Evolutionary conservation across 2,329 filamentous ascomycete genomes (phyloP).

Genomic region (Dichotomopilus funicola): DNA sequence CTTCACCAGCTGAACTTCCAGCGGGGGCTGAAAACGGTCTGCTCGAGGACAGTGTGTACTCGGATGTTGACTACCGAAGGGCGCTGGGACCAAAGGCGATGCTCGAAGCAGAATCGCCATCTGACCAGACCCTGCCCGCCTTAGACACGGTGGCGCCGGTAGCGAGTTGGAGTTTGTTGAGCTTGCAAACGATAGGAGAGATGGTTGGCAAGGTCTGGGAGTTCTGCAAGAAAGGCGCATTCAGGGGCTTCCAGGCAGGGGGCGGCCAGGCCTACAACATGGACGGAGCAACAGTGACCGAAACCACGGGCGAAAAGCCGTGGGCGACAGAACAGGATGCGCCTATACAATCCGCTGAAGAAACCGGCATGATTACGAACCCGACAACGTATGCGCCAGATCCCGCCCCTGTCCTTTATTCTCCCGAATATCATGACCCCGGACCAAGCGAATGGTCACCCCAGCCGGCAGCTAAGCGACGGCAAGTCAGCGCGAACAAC

Average conservation of each 20-base stretch:
- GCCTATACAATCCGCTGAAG: slow-evolving; percentile 22
- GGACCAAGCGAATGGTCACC: slow-evolving; percentile 37
- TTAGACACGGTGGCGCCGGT: slow-evolving; percentile 23
- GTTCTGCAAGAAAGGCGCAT: slow-evolving; percentile 69
- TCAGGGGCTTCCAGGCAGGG: slow-evolving; percentile 81
- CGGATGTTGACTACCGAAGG: slow-evolving; percentile 50
- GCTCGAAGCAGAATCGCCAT: slow-evolving; percentile 33
- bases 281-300: slow-evolving; percentile 25
- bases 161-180: slow-evolving; percentile 47
- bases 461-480: slow-evolving; percentile 44
- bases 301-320: slow-evolving; percentile 22
- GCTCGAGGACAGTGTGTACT: slow-evolving; percentile 50
- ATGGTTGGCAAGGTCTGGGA: slow-evolving; percentile 75
- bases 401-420: slow-evolving; percentile 27
- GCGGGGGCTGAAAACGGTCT: slow-evolving; percentile 27
- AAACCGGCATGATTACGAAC: not conserved
- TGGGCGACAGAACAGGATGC: slow-evolving; percentile 27
- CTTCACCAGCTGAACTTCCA: slow-evolving; percentile 35
- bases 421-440: slow-evolving; percentile 28
- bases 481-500: slow-evolving; percentile 45
- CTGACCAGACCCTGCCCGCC: slow-evolving; percentile 20
- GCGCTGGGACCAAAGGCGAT: slow-evolving; percentile 43
- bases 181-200: slow-evolving; percentile 57
- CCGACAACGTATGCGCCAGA: slow-evolving; percentile 19
- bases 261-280: slow-evolving; percentile 67